These are phyloP conservation scores for Cryptococcus sp. DNA, from an alignment of 1,284 basidiomycete genomes.

Conservation along the genomic window DNA sequence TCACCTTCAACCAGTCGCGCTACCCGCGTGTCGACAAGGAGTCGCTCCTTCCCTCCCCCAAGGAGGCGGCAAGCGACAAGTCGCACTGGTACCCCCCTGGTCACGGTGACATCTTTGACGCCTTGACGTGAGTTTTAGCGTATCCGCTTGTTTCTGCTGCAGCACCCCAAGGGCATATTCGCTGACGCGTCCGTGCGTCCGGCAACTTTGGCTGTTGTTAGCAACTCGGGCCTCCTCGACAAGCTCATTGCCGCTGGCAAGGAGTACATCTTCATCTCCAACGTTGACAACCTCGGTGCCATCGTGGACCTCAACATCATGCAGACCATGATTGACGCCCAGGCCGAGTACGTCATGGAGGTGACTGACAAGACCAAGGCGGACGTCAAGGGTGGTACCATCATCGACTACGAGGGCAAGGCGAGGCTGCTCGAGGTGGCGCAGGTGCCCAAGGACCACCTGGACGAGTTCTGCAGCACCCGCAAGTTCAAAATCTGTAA, in stretches of 20 bases:
- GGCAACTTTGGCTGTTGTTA: conserved; percentile 49
- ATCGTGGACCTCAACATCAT: conserved; percentile 65
- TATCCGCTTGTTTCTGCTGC: neutral
- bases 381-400: conserved; percentile 98
- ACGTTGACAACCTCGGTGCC: conserved; percentile 98
- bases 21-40: conserved; percentile 98
- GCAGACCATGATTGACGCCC: conserved; percentile 84
- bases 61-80: conserved; percentile 85
- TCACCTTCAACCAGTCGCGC: conserved; percentile 90
- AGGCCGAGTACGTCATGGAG: conserved; percentile 94
- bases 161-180: neutral
- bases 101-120: conserved; percentile 74
- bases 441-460: conserved; percentile 95
- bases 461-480: conserved; percentile 93
- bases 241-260: conserved; percentile 93
- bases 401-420: conserved; percentile 93
- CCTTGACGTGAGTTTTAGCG: conserved; percentile 36
- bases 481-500: conserved; percentile 68
- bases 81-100: conserved; percentile 98
- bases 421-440: conserved; percentile 96
- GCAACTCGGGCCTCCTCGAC: conserved; percentile 94
- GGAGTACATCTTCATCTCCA: conserved; percentile 98
- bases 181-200: neutral
- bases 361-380: conserved; percentile 99
- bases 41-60: conserved; percentile 83